A percentile compares a stretch with the other conserved stretches of the same genome.
Conservation (phyloP, 192 early-diverging fungal species). For the Lobosporangium transversale region DNA sequence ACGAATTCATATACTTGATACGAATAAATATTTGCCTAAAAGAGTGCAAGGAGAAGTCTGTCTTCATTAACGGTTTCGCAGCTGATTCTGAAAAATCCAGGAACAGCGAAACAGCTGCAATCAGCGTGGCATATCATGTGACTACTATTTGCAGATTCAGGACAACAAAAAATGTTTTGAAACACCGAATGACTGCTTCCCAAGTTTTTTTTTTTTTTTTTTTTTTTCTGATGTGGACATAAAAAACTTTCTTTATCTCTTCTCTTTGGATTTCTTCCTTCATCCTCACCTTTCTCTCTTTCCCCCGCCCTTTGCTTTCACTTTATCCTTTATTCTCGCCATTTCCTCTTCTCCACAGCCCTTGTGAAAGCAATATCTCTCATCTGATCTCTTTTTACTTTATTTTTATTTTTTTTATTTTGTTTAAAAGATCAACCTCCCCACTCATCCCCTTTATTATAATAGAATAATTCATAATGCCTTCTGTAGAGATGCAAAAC, state of each 20-base stretch:
- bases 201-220: background rate
- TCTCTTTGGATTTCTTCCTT: constrained; percentile 14
- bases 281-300: constrained; percentile 16
- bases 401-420: background rate
- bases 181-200: too few species aligned
- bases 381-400: background rate
- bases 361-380: constrained; percentile 7
- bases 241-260: background rate
- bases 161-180: too few species aligned
- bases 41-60: too few species aligned
- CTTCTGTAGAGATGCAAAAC: constrained; percentile 36
- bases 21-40: too few species aligned
- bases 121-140: too few species aligned
- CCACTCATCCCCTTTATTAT: constrained; percentile 12
- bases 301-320: background rate
- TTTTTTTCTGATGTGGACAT: too few species aligned
- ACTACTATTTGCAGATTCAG: too few species aligned
- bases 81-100: too few species aligned
- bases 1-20: too few species aligned
- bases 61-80: too few species aligned
- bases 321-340: background rate
- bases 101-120: too few species aligned
- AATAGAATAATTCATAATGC: constrained; percentile 37
- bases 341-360: constrained; percentile 1
- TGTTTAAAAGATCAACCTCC: constrained; percentile 12